Conservation (phyloP, 1,284 basidiomycete genomes). For the Ustilago cynodontis region DNA sequence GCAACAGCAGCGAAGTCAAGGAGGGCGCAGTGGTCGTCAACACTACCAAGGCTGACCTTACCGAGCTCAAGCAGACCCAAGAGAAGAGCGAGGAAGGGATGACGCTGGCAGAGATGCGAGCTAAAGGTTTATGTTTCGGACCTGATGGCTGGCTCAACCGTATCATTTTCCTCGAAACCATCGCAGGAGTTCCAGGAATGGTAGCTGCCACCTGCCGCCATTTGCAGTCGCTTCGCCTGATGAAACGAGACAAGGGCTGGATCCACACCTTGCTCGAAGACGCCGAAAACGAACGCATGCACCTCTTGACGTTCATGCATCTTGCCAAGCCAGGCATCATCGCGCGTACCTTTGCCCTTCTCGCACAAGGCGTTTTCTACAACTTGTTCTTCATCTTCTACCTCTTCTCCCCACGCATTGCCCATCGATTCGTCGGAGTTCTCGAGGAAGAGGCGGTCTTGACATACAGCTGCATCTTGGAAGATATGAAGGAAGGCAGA, state of each 20-base stretch:
- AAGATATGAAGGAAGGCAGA: conserved; percentile 84
- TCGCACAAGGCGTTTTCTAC: conserved; percentile 77
- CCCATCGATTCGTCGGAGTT: conserved; percentile 94
- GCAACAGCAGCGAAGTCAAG: background rate
- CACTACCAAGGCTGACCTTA: conserved; percentile 20
- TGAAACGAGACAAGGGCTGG: conserved; percentile 62
- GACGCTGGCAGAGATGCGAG: conserved; percentile 58
- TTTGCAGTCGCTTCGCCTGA: conserved; percentile 64
- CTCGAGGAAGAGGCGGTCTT: conserved; percentile 92
- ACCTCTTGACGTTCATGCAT: conserved; percentile 54
- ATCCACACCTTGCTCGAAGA: conserved; percentile 62
- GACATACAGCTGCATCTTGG: conserved; percentile 79
- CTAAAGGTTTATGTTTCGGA: conserved; percentile 54
- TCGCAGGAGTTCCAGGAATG: conserved; percentile 89
- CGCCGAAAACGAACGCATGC: conserved; percentile 63
- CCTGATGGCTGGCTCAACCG: conserved; percentile 60
- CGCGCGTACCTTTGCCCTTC: conserved; percentile 30
- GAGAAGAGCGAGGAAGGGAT: conserved; percentile 29
- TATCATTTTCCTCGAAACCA: conserved; percentile 72
- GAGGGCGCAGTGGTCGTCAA: conserved; percentile 17
- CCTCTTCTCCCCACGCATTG: conserved; percentile 82
- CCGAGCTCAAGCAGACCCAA: background rate
- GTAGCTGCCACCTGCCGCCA: conserved; percentile 88
- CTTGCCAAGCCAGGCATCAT: conserved; percentile 48
- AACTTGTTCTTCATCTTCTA: conserved; percentile 76